These are phyloP conservation scores for Spinacia oleracea DNA, from an alignment of 179 eudicot genomes.

Conservation along the genomic window DNA sequence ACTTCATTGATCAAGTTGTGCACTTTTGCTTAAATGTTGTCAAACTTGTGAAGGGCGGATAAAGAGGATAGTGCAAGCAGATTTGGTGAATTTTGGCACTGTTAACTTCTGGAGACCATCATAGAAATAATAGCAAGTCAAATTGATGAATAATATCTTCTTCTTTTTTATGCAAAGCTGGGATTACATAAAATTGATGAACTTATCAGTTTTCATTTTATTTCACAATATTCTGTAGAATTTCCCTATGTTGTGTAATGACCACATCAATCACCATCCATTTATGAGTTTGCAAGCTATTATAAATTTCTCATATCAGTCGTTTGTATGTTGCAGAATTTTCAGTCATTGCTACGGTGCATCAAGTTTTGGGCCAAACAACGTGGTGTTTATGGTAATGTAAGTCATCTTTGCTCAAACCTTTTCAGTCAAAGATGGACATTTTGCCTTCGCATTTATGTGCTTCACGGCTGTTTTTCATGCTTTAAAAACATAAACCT, in stretches of 20 bases:
- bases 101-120: neutral
- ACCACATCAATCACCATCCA: neutral
- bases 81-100: neutral
- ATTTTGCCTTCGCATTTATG: neutral
- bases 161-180: too few relatives aligned
- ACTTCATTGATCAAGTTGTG: neutral
- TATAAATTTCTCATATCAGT: neutral
- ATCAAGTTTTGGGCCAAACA: slow-evolving; percentile 66
- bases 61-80: neutral
- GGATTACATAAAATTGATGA: too few relatives aligned
- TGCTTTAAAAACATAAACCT: neutral
- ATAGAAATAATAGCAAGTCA: neutral
- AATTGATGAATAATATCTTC: neutral
- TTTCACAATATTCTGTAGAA: slow-evolving; percentile 1
- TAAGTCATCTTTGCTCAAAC: slow-evolving; percentile 34
- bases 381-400: slow-evolving; percentile 66
- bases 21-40: neutral
- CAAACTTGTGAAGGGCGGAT: neutral
- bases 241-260: neutral
- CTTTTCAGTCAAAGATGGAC: neutral
- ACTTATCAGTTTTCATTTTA: neutral
- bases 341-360: slow-evolving; percentile 54
- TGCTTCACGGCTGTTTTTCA: neutral
- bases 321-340: slow-evolving; percentile 37
- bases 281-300: neutral